phyloP scores from a whole-genome alignment of 1,139 yeast species.

The Taiozyma sp. region DNA sequence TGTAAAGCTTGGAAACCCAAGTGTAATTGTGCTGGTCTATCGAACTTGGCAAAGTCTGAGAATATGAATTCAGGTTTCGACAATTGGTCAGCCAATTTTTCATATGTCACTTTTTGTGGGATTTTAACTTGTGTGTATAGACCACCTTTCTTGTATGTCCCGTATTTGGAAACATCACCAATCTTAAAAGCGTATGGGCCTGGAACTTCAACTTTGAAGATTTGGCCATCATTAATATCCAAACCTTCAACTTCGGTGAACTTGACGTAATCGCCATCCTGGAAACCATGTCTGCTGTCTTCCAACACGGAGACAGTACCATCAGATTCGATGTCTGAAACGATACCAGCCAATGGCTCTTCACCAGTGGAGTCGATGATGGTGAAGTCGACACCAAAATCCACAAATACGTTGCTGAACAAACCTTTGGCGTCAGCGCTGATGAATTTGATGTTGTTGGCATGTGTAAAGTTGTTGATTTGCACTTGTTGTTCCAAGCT shows the following conservation, averaged over 20 bases:
- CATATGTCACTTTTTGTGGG: constrained; percentile 61
- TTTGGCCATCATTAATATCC: constrained; percentile 63
- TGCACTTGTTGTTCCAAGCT: constrained; percentile 70
- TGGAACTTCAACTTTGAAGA: constrained; percentile 74
- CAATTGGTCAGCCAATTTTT: constrained; percentile 62
- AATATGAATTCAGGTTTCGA: constrained; percentile 71
- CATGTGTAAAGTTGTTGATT: constrained; percentile 74
- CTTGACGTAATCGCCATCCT: constrained; percentile 87
- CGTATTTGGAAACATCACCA: constrained; percentile 45
- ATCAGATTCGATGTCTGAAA: constrained; percentile 80
- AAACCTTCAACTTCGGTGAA: constrained; percentile 83
- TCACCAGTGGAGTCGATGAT: constrained; percentile 89
- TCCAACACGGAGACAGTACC: constrained; percentile 93
- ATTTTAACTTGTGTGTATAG: constrained; percentile 88
- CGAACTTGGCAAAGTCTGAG: constrained; percentile 92
- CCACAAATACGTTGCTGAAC: constrained; percentile 86
- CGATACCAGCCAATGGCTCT: constrained; percentile 83
- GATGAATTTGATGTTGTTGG: constrained; percentile 70
- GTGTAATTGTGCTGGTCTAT: constrained; percentile 86
- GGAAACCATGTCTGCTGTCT: constrained; percentile 88
- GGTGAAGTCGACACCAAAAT: constrained; percentile 77
- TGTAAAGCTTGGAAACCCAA: constrained; percentile 89
- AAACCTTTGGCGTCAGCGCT: constrained; percentile 82
- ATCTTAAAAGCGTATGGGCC: constrained; percentile 94
- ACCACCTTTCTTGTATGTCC: constrained; percentile 79